Evolutionary conservation across 2,329 filamentous ascomycete species (phyloP).

Genomic region (Cladosporium oxysporum): DNA sequence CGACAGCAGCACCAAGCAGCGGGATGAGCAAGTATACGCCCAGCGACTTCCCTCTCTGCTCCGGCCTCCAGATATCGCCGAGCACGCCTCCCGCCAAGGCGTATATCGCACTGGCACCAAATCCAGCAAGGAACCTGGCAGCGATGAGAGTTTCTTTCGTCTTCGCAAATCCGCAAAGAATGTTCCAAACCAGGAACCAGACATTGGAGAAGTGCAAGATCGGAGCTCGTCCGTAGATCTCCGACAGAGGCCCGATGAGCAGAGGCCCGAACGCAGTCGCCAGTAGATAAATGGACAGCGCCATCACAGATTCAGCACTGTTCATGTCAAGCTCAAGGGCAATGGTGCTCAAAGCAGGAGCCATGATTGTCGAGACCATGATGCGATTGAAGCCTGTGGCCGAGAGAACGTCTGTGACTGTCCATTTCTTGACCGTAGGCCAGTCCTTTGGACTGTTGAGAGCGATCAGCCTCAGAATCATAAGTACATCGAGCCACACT

Average conservation of each 20-base stretch:
- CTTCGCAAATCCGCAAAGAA: constrained; percentile 39
- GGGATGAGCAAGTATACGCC: constrained; percentile 64
- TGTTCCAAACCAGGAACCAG: constrained; percentile 42
- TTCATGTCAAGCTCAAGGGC: constrained; percentile 32
- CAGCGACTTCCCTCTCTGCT: constrained; percentile 64
- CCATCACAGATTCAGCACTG: constrained; percentile 30
- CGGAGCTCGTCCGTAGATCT: constrained; percentile 39
- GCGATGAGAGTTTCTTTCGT: constrained; percentile 38
- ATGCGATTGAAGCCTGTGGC: constrained; percentile 43
- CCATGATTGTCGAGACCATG: constrained; percentile 42
- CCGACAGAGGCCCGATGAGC: constrained; percentile 40
- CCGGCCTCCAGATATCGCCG: constrained; percentile 60
- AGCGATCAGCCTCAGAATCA: not conserved
- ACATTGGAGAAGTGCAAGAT: constrained; percentile 39
- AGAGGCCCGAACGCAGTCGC: constrained; percentile 41
- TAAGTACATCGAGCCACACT: not conserved
- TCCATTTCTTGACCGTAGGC: constrained; percentile 46
- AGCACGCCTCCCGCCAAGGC: constrained; percentile 41
- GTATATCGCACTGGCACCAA: constrained; percentile 41
- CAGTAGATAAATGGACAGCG: constrained; percentile 41
- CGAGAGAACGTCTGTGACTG: constrained; percentile 46
- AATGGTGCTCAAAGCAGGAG: constrained; percentile 37
- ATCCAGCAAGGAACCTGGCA: constrained; percentile 41
- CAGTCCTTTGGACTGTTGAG: constrained; percentile 50
- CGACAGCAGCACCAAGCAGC: constrained; percentile 60